These are phyloP conservation scores for Paecilomyces dactylethromorphus DNA, from an alignment of 2,329 filamentous ascomycete species.

Conservation along the genomic window DNA sequence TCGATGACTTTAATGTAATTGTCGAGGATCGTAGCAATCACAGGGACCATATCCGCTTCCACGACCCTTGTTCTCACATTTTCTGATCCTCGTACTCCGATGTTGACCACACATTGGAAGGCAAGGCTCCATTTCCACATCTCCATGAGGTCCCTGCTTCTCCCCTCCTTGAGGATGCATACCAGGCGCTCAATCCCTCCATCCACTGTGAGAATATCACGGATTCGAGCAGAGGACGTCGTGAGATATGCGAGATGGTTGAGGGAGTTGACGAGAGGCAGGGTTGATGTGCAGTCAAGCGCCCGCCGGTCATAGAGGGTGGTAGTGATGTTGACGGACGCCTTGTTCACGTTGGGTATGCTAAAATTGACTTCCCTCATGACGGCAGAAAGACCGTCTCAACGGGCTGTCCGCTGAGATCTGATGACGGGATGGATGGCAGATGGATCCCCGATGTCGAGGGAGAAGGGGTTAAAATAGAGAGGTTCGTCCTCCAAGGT, in stretches of 20 bases:
- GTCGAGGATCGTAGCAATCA: conserved; percentile 95
- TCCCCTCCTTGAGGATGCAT: conserved; percentile 94
- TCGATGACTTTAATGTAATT: conserved; percentile 98
- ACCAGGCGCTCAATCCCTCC: conserved; percentile 94
- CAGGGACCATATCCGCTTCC: conserved; percentile 97
- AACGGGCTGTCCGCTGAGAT: background rate
- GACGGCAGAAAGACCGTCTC: conserved; percentile 37
- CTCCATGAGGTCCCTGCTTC: conserved; percentile 98
- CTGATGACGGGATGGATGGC: conserved; percentile 3
- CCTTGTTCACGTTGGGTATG: conserved; percentile 99
- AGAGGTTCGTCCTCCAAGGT: background rate
- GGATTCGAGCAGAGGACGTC: conserved; percentile 92
- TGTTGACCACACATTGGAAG: conserved; percentile 98
- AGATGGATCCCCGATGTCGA: conserved; percentile 1
- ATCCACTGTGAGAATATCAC: conserved; percentile 97
- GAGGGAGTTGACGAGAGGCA: conserved; percentile 96
- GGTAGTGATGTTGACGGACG: conserved; percentile 95
- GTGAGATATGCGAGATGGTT: conserved; percentile 98
- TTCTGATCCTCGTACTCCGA: conserved; percentile 92
- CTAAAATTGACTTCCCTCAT: conserved; percentile 99
- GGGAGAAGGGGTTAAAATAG: background rate
- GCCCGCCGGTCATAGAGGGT: conserved; percentile 96
- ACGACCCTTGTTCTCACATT: conserved; percentile 90
- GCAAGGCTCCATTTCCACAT: conserved; percentile 99
- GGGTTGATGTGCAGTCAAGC: conserved; percentile 94